Base-by-base conservation (phyloP, 2,329 filamentous ascomycete genomes). In the Cladophialophora exuberans region DNA sequence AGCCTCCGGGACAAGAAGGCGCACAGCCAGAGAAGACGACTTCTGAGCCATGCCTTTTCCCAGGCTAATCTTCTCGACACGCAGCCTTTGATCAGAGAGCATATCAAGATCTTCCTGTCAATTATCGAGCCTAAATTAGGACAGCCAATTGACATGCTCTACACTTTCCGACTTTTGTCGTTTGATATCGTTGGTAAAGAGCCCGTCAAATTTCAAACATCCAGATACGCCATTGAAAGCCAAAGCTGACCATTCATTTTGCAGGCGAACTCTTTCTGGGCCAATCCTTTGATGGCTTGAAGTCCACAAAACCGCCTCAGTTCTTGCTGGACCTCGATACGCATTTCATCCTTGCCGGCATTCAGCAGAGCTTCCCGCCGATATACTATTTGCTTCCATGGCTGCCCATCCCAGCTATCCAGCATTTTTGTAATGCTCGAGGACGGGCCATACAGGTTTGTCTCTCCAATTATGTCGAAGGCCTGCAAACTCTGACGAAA, bases 251-350 rank as follows among this genome's bases (percentile, higher is more conserved):
- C 18, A 11, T 25, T 7, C 36, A 52, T 22, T 45, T 52, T 22
- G 10, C n/a, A 20, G 50, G 54, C 11, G 44, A 57, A 25, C 39
- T 52, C 17, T 57, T 57, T 36, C 54, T 57, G 10, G 54, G 54
- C n/a, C 30, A 52, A 31, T 43, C 54, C 11, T 57, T 57, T 47
- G 50, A 47, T 2, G 54, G 50, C 10, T 22, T 57, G 20, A 42
- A 47, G 17, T 48, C 41, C 22, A 44, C 46, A 22, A 49, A 47
- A n/a, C 20, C 43, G 38, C 54, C 50, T 15, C 50, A 42, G 35
- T 54, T 48, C 18, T 42, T 54, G 17, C 52, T 48, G n/a, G 54
- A 57, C 33, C 39, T 54, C 20, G 54, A 57, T 26, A 15, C 45
- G 6, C 30, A 48, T 48, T 57, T 57, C n/a, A 17, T 54, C 25